Evolutionary conservation across 768 basidiomycete species (phyloP), one percentile per base, ranked within the genome.

Genomic region (Termitomyces bulborhizus): DNA sequence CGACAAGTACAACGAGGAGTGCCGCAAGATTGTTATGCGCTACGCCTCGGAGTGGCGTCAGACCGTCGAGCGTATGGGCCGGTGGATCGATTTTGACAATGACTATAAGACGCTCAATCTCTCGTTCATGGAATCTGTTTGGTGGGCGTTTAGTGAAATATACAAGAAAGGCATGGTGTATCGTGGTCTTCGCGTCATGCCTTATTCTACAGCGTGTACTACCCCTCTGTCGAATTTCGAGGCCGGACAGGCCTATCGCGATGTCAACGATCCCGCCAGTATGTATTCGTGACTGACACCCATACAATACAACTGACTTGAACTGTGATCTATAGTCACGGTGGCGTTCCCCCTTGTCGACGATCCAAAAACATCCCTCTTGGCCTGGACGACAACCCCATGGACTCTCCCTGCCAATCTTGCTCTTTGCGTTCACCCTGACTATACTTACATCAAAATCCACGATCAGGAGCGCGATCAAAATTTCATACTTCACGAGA

Each of bases 21-120:
- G 97, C 66, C 84, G 96, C 34, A 83, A 84, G 57, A 98, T 98
- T 68, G 96, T 98, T 64, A 98, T 99, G 95, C 82, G 93, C 48
- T 98, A 98, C 69, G 80, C 95, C 2, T 80, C 83, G 6, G 95
- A 98, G 67, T 99, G 97, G 97, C 85, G 94, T 47, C 66, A 74
- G 36, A 98, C 95, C 4, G 96, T 99, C 52, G 95, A 97, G 71
- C 85, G 97, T 60, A 95, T 98, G 88, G 97, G 96, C 34, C 85
- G 97, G 59, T 99, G 97, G 97, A 98, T 99, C 73, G 97, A 99
- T 72, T 99, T 99, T 63, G 97, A 99, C 71, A 91, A 98, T 63
- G 97, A 98, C 65, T 99, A 99, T 78, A 98, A 98, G 77, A 99
- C 97, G 15, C 80, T 98, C 59, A 93, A 98, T 65, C 71, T 85